Evolutionary conservation across 2,329 filamentous ascomycete genomes (phyloP), one percentile per base, ranked within the genome.

Genomic region (Epicoccum sorghinum): DNA sequence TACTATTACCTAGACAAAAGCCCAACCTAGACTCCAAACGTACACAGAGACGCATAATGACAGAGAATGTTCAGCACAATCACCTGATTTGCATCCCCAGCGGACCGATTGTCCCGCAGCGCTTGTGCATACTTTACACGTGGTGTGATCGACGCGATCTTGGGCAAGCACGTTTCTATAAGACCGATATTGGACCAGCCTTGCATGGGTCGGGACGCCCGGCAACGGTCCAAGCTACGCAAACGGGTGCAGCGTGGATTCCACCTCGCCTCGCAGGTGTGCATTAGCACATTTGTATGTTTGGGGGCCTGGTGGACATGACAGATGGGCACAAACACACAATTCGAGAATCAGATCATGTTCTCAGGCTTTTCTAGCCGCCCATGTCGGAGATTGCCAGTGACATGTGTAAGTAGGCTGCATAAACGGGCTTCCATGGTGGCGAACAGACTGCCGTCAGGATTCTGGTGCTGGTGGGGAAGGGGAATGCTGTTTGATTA

Each of bases 361-460:
- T n/a, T 14, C 4, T n/a, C 27, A 24, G 25, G 22, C n/a, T 12
- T 4, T n/a, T 47, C 45, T 39, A 40, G 40, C 29, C 39, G 51
- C 39, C 40, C 12, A 18, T 18, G 12, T 23, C 51, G 45, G 51
- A 54, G 30, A 54, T 54, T 54, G 29, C 40, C 41, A 35, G 44
- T 24, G 39, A 45, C 35, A 36, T 46, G 4, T 40, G 23, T 7
- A 35, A 33, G 23, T 7, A 35, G 39, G n/a, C 27, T 25, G 25
- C 33, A 22, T 37, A 36, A 46, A 30, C 22, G 12, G 22, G 18
- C 18, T 18, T 38, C 24, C 10, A 18, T 14, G n/a, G 33, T 23
- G 36, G 36, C 30, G 29, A 42, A 25, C n/a, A 27, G 36, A 46
- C 24, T 7, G 12, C 29, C 29, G 18, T 18, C 18, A 18, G 18